These are phyloP conservation scores for Coniferiporia sulphurascens DNA, from an alignment of 1,284 basidiomycete genomes.

Conservation along the genomic window DNA sequence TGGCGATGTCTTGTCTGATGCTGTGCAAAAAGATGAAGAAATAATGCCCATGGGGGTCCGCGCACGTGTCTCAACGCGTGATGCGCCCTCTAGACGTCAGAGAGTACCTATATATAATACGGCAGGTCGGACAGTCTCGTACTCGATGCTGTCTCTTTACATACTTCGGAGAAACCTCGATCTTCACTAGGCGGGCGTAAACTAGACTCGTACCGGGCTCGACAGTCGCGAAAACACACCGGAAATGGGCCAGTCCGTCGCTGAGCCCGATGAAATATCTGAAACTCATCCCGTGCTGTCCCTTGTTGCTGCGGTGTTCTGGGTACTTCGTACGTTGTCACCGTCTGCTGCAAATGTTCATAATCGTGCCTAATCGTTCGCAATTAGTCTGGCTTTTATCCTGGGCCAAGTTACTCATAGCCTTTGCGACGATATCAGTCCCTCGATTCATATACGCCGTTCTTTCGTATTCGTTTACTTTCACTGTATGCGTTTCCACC, in stretches of 20 bases:
- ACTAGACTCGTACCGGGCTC: too few relatives aligned
- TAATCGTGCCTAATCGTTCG: background rate
- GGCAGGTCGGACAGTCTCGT: too few relatives aligned
- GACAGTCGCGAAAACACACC: background rate
- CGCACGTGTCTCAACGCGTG: too few relatives aligned
- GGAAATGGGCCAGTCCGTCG: background rate
- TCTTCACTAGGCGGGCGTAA: too few relatives aligned
- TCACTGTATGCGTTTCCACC: constrained; percentile 50
- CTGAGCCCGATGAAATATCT: background rate
- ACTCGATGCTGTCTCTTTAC: too few relatives aligned
- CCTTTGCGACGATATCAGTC: constrained; percentile 75
- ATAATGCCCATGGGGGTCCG: too few relatives aligned
- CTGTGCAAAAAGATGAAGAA: too few relatives aligned
- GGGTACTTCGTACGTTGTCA: constrained; percentile 63
- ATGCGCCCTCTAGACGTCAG: too few relatives aligned
- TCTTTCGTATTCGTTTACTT: constrained; percentile 84
- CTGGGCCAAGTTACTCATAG: constrained; percentile 64
- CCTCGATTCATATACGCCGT: constrained; percentile 73
- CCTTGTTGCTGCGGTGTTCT: constrained; percentile 78
- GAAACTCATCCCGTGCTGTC: constrained; percentile 59
- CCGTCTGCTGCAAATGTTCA: constrained; percentile 15
- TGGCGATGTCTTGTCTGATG: too few relatives aligned
- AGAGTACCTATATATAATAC: too few relatives aligned
- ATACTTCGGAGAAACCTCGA: too few relatives aligned
- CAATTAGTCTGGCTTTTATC: constrained; percentile 73